Conservation (phyloP, 2,329 filamentous ascomycete genomes). For the Cercospora canescens region DNA sequence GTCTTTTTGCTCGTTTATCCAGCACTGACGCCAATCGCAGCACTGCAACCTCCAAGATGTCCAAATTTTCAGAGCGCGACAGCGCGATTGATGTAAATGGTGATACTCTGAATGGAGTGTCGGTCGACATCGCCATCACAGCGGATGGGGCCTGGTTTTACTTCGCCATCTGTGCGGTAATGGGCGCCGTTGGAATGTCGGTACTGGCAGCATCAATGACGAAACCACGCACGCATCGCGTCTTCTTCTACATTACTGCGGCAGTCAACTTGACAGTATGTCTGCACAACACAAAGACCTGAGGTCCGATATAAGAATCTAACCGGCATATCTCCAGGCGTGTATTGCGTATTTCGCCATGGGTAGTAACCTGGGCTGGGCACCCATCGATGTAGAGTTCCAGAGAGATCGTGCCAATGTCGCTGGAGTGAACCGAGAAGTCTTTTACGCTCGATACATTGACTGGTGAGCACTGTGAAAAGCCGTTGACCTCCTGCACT, state of each 20-base stretch:
- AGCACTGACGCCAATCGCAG: background rate
- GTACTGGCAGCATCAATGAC: constrained; percentile 10
- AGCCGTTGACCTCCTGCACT: background rate
- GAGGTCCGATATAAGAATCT: background rate
- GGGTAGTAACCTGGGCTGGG: constrained; percentile 62
- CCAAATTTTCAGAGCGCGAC: constrained; percentile 15
- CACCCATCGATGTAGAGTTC: constrained; percentile 60
- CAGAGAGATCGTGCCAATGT: constrained; percentile 44
- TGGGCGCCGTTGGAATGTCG: constrained; percentile 57
- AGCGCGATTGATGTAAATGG: constrained; percentile 27
- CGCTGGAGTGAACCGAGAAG: constrained; percentile 54
- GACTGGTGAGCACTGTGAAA: constrained; percentile 49
- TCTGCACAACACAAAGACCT: background rate
- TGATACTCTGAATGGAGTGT: constrained; percentile 48
- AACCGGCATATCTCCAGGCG: constrained; percentile 34
- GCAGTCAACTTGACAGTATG: constrained; percentile 51
- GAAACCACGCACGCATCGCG: constrained; percentile 50
- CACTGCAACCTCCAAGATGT: constrained; percentile 6
- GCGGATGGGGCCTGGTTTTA: constrained; percentile 63
- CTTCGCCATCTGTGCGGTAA: constrained; percentile 61
- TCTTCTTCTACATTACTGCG: constrained; percentile 63
- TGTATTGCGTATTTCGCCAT: constrained; percentile 63
- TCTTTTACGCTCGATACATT: constrained; percentile 64
- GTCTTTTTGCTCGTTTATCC: background rate
- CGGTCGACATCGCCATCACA: constrained; percentile 60